phyloP scores from a whole-genome alignment of 441 rosid genomes.

The Adansonia gregorii region DNA sequence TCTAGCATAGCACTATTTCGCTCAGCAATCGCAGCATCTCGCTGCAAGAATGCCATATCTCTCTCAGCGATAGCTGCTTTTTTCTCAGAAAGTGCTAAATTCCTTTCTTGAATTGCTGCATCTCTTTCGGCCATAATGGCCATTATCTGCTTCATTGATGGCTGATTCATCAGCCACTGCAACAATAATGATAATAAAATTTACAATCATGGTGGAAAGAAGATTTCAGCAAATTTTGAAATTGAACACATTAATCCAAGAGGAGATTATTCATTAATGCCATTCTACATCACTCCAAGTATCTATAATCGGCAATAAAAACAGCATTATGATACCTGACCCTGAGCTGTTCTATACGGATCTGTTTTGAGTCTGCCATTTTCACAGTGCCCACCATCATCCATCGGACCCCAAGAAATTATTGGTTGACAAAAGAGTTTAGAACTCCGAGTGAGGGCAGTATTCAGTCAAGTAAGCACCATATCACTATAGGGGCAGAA shows the following conservation, averaged over 20 bases:
- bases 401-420: conserved; percentile 51
- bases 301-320: conserved; percentile 17
- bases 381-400: conserved; percentile 92
- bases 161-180: conserved; percentile 97
- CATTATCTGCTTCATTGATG: conserved; percentile 98
- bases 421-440: conserved; percentile 21
- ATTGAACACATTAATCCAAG: neutral
- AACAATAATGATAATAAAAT: conserved; percentile 31
- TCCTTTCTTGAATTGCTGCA: conserved; percentile 86
- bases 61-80: conserved; percentile 93
- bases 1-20: conserved; percentile 83
- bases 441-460: conserved; percentile 23
- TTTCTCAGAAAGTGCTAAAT: conserved; percentile 82
- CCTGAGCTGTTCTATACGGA: conserved; percentile 71
- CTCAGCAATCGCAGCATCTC: conserved; percentile 85
- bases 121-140: conserved; percentile 90
- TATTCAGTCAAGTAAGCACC: conserved; percentile 33
- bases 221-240: neutral
- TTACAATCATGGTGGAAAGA: conserved; percentile 14
- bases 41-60: conserved; percentile 81
- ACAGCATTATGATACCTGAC: conserved; percentile 61
- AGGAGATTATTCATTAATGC: neutral
- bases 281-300: neutral
- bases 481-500: conserved; percentile 16
- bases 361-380: conserved; percentile 82